phyloP scores from a whole-genome alignment of 805 yeast genomes.

The Candida sphagnicola region DNA sequence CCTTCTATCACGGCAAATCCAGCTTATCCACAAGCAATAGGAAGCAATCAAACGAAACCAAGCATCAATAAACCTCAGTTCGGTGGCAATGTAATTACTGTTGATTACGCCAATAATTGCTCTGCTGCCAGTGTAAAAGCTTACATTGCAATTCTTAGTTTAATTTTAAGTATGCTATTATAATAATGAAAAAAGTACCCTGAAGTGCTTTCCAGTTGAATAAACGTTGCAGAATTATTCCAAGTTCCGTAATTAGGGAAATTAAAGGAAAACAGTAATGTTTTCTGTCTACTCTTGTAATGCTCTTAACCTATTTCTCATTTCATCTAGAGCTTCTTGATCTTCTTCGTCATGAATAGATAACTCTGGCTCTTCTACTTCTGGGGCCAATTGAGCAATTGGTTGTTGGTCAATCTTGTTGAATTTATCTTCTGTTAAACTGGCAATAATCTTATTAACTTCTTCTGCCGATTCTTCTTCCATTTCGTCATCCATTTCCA shows the following conservation, averaged over 20 bases:
- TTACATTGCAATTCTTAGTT: background rate
- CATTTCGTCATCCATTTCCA: slow-evolving; percentile 63
- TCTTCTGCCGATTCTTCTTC: slow-evolving; percentile 64
- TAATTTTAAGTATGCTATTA: background rate
- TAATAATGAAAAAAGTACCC: background rate
- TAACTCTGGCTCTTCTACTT: slow-evolving; percentile 16
- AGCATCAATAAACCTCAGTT: background rate
- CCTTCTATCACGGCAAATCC: background rate
- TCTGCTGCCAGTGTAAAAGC: background rate
- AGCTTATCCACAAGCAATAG: background rate
- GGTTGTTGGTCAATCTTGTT: slow-evolving; percentile 23
- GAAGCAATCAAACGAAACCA: background rate
- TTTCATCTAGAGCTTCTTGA: slow-evolving; percentile 69
- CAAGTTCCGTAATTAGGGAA: no score
- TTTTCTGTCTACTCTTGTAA: slow-evolving; percentile 44
- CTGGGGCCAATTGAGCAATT: slow-evolving; percentile 28
- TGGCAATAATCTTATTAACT: slow-evolving; percentile 55
- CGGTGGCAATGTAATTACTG: slow-evolving; percentile 1
- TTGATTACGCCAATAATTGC: slow-evolving; percentile 1
- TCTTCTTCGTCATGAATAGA: slow-evolving; percentile 40
- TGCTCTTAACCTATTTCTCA: slow-evolving; percentile 87
- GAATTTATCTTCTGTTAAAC: slow-evolving; percentile 37
- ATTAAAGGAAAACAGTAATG: no score
- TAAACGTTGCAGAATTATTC: no score
- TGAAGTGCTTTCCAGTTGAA: no score